phyloP scores from a whole-genome alignment of 2,329 filamentous ascomycete species.

The Penicillium sp. region DNA sequence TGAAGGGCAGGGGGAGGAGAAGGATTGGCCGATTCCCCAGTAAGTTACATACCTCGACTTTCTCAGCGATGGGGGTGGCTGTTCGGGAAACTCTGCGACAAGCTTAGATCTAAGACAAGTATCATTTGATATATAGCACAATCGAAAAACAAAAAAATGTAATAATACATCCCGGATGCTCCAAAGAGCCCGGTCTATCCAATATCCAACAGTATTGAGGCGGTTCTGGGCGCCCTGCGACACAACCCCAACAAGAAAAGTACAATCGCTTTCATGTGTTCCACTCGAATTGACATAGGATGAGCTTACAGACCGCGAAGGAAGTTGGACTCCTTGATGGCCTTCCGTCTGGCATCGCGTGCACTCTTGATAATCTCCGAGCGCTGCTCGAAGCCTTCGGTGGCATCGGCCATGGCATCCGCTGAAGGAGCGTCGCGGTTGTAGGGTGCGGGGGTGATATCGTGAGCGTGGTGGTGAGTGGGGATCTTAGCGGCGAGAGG shows the following conservation, averaged over 20 bases:
- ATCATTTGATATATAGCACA: slow-evolving; percentile 30
- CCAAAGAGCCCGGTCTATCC: slow-evolving; percentile 9
- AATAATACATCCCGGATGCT: slow-evolving; percentile 34
- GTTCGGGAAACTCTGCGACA: neutral
- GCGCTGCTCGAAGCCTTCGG: slow-evolving; percentile 39
- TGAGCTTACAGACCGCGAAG: slow-evolving; percentile 45
- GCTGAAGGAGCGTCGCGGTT: slow-evolving; percentile 27
- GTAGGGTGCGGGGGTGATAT: slow-evolving; percentile 44
- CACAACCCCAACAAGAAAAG: slow-evolving; percentile 9
- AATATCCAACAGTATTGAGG: slow-evolving; percentile 14
- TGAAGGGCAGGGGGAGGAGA: slow-evolving; percentile 36
- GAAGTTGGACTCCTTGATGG: slow-evolving; percentile 50
- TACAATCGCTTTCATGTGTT: slow-evolving; percentile 11
- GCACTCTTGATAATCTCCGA: slow-evolving; percentile 47
- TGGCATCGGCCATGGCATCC: slow-evolving; percentile 35
- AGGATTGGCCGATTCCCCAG: slow-evolving; percentile 31
- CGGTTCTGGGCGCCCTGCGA: slow-evolving; percentile 13
- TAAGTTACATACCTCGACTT: neutral
- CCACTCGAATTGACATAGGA: slow-evolving; percentile 2
- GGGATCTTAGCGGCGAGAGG: slow-evolving; percentile 44
- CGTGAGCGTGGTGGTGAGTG: slow-evolving; percentile 46
- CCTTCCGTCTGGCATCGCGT: slow-evolving; percentile 47
- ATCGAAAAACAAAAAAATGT: slow-evolving; percentile 26
- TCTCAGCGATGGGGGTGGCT: neutral
- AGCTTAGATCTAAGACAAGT: slow-evolving; percentile 11